Base-by-base conservation (phyloP, 192 early-diverging fungal species). In the Mortierella alpina region DNA sequence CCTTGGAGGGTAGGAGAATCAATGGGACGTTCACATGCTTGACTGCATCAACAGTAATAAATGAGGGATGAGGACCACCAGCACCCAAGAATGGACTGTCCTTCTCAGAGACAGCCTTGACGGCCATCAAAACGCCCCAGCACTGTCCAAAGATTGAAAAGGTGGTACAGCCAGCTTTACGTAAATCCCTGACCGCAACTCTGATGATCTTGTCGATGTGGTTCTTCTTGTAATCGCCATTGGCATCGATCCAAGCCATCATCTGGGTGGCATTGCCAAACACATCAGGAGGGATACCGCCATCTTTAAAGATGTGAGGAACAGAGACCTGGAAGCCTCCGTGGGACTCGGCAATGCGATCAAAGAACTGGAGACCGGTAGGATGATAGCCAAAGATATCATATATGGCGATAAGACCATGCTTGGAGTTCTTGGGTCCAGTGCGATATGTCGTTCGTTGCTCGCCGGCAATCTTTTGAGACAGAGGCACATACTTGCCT, bases 51-150 rank as follows among this genome's bases (percentile, higher is more conserved):
- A 59, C 53, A 14, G 74, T 66, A 54, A 91, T 64, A 49, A 85
- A 70, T 7, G 91, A 86, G 8, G 92, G 90, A 54, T 93, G 92
- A 44, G 90, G 84, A n/a, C 89, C 79, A 3, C 88, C 86, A 13
- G 86, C 68, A 20, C 85, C 87, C 9, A 65, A 62, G 44, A 87
- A 72, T 12, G 84, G 87, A 3, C 71, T 63, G 5, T 82, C 71
- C 49, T 80, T 66, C 9, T 68, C 66, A 23, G 72, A 71, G 15
- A 82, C 71, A 49, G 85, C 86, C n/a, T 82, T 53, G 2, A 86
- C 68, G 14, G 87, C 83, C 52, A 90, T 83, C 50, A 87, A 86
- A 18, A 82, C 87, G 55, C 92, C 91, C 91, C 92, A 92, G 82
- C 91, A 92, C 70, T 91, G 88, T 7, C 91, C 92, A 58, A 87